Base-by-base conservation (phyloP, 768 basidiomycete species). In the Termitomyces sp. region DNA sequence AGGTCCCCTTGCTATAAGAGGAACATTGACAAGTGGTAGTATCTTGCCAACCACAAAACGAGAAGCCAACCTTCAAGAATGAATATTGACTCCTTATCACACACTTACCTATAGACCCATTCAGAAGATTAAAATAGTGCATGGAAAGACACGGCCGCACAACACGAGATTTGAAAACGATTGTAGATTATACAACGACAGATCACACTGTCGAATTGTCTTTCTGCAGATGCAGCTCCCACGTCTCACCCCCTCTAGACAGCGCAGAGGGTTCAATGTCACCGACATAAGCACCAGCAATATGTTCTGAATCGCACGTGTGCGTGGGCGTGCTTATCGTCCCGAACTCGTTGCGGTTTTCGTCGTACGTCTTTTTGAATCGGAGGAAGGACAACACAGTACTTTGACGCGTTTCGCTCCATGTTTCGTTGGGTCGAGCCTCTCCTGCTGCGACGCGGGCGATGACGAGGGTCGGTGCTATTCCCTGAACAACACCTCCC, bases 391-490 rank as follows among this genome's bases (percentile, higher is more conserved):
- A 62, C 39, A 60, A 27, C 1, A 52, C 34, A 28, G 59, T 56
- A 2, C 50, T 56, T 27, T 23, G 23, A 3, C 39, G 49, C 17
- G 57, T 2, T 1, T 58, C 56, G 19, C 56, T 60, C 61, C 61
- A 62, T 12, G 56, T 53, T 14, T 59, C 34, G 34, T 62, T 44
- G 19, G 59, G 58, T 3, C 59, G 58, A 1, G 58, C 46, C 10
- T 57, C 59, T 3, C 61, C 61, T 30, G 51, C 58, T 25, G 61
- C 61, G 34, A 59, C 61, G 25, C 61, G 61, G 3, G 61, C 52
- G 7, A 62, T 58, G 28, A 62, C 54, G 30, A 62, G 58, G 30
- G 61, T 62, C 28, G 61, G 61, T 17, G 61, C 61, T 17, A 62
- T 62, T 19, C 61, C 61, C 61, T 59, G 21, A 11, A 30, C 6